Evolutionary conservation across 2,329 filamentous ascomycete species (phyloP), one percentile per base, ranked within the genome.

Genomic region (Exophiala sp.): DNA sequence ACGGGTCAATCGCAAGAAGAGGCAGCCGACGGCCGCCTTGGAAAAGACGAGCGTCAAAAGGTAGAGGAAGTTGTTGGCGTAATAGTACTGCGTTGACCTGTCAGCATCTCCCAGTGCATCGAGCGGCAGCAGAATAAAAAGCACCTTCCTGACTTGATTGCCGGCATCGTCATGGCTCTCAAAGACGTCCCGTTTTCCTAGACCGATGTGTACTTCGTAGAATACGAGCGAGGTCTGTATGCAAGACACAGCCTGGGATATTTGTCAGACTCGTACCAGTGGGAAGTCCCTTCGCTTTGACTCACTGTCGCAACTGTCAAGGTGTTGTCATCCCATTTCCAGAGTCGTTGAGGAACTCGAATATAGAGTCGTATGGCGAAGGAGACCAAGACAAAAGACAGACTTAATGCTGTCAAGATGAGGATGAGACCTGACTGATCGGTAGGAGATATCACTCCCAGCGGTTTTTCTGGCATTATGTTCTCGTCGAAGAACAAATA

Each of bases 1-100:
- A 5, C 71, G 71, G 2, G 72, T 72, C 13, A 76, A 62, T 3
- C 72, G 71, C 16, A 72, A 61, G 46, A 73, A 69, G 9, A 76
- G 67, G 13, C 70, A 64, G 4, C 68, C 63, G 30, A 73, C 65
- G 7, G 68, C 68, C 46, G 63, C 64, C 56, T 75, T 75, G 2
- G 71, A 70, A 13, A 73, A 61, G 52, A 69, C 72, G 16, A 74
- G 55, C 1, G 64, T 61, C 24, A 71, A 34, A 35, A 75, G 55
- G 45, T 68, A 71, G 46, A 76, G 62, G n/a, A 73, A 59, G 50
- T 76, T 69, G 51, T 66, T 65, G 34, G 65, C 60, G 47, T 68
- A 69, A 44, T 50, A 44, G 41, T 50, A 50, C 47, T 50, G 19
- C 7, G 1, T 1, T n/a, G n/a, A 10, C 9, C 19, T 22, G 27